Conservation (phyloP, 2,329 filamentous ascomycete genomes). For the Grosmannia serpens region DNA sequence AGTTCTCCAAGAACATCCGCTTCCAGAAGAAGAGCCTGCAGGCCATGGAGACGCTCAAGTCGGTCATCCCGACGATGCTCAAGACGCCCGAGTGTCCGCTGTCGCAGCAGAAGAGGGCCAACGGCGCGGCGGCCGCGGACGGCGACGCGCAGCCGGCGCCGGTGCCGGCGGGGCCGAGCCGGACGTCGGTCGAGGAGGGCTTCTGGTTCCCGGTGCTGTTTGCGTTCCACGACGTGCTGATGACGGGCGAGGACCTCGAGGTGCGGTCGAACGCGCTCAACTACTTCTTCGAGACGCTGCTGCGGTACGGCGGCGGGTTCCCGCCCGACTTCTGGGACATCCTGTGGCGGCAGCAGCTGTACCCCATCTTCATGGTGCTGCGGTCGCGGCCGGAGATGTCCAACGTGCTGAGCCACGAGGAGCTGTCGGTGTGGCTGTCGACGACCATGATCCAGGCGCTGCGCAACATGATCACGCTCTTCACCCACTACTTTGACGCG, state of each 20-base stretch:
- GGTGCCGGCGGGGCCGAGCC: constrained; percentile 40
- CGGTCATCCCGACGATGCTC: constrained; percentile 87
- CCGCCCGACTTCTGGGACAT: constrained; percentile 97
- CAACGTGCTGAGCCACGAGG: constrained; percentile 90
- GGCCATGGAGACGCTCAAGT: constrained; percentile 89
- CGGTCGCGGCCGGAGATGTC: constrained; percentile 94
- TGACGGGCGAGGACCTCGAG: constrained; percentile 97
- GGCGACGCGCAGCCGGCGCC: constrained; percentile 18
- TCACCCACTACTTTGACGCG: constrained; percentile 95
- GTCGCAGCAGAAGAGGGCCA: constrained; percentile 39
- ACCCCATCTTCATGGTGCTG: constrained; percentile 96
- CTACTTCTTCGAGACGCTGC: constrained; percentile 91
- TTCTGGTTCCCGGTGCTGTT: constrained; percentile 99
- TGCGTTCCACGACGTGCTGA: constrained; percentile 95
- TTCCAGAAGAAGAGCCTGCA: constrained; percentile 98
- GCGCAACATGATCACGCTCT: constrained; percentile 95
- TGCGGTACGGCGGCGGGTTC: constrained; percentile 83
- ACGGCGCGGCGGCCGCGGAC: background rate
- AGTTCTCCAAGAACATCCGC: constrained; percentile 96
- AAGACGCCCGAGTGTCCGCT: constrained; percentile 91
- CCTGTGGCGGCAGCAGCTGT: constrained; percentile 90
- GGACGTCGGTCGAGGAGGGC: constrained; percentile 87
- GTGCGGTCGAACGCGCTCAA: constrained; percentile 83
- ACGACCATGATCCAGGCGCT: constrained; percentile 99
- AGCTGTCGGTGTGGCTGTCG: constrained; percentile 95